Conservation (phyloP, 2,329 filamentous ascomycete genomes). For the Kalmusia sp. region DNA sequence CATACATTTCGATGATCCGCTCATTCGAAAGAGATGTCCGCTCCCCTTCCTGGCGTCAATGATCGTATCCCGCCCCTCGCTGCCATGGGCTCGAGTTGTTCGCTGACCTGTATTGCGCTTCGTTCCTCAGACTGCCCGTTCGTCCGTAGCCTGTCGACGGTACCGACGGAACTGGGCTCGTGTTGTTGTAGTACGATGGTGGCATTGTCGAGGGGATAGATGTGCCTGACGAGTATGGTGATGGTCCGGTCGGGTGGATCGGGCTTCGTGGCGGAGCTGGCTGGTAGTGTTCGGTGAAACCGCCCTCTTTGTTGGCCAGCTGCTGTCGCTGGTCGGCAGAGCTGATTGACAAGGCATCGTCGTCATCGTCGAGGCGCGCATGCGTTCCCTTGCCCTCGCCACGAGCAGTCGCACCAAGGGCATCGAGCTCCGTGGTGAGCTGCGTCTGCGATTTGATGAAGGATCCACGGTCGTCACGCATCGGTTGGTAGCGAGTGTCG, state of each 20-base stretch:
- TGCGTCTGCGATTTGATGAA: conserved; percentile 97
- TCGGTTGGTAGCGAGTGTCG: conserved; percentile 92
- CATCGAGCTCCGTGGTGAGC: conserved; percentile 87
- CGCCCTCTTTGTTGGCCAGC: conserved; percentile 41
- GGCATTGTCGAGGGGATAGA: conserved; percentile 39
- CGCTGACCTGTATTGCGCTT: conserved; percentile 50
- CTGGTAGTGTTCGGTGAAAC: conserved; percentile 51
- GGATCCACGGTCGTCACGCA: conserved; percentile 93
- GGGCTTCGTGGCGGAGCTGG: conserved; percentile 56
- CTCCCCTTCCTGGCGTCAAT: conserved; percentile 53
- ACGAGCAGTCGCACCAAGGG: conserved; percentile 84
- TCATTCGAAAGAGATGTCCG: conserved; percentile 34
- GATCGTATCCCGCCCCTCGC: conserved; percentile 69
- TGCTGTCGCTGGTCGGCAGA: conserved; percentile 49
- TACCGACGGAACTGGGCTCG: conserved; percentile 38
- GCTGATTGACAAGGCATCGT: conserved; percentile 69
- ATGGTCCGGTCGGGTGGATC: conserved; percentile 52
- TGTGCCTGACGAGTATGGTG: conserved; percentile 48
- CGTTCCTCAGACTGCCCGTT: conserved; percentile 36
- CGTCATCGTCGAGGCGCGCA: conserved; percentile 75
- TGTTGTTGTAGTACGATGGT: conserved; percentile 46
- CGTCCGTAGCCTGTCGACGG: conserved; percentile 32
- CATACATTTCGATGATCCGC: conserved; percentile 45
- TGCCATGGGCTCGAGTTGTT: conserved; percentile 70
- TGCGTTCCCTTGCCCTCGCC: conserved; percentile 68